Base-by-base conservation (phyloP, 495 filamentous ascomycete species). In the Lasiosphaeria hispida region DNA sequence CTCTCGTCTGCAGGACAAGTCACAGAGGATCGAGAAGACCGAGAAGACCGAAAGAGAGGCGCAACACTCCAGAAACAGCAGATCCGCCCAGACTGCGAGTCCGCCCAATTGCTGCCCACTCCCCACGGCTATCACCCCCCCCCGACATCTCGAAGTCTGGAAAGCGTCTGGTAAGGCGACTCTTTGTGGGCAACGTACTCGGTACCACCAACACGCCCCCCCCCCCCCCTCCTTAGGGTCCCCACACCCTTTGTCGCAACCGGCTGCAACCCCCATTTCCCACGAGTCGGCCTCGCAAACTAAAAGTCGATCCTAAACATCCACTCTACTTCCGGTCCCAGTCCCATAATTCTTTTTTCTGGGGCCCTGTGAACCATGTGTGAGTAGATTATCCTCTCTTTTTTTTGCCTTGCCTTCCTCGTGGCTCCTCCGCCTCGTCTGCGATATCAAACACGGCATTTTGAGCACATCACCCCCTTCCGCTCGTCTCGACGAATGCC, bases 401-500 rank as follows among this genome's bases (percentile, higher is more conserved):
- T 48, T 48, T 39, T 43, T 43, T 6, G 2, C 1, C 38, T n/a
- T 44, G 30, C 17, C 15, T 54, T 38, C 39, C 38, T 14, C 38
- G 6, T 40, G 17, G 15, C n/a, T n/a, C 49, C 49, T 18, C 37
- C 18, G 36, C n/a, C 15, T 7, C 49, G 19, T 38, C 17, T 3
- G 18, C 35, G 30, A 52, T 7, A 37, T 14, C 35, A 35, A 54
- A 37, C 7, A n/a, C 13, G 4, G n/a, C 8, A 18, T 19, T 35
- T 43, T 23, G 30, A 43, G 43, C 51, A 13, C 33, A 19, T 15
- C 47, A 36, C 23, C 51, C 14, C 51, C 39, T 41, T 14, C 23
- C 19, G 18, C 30, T 30, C n/a, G 38, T 19, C n/a, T 35, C 39
- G 51, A 38, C 51, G 51, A 45, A 54, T 54, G 51, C 51, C 30